Evolutionary conservation across 768 basidiomycete species (phyloP).

Genomic region (Leccinum uliginosum): DNA sequence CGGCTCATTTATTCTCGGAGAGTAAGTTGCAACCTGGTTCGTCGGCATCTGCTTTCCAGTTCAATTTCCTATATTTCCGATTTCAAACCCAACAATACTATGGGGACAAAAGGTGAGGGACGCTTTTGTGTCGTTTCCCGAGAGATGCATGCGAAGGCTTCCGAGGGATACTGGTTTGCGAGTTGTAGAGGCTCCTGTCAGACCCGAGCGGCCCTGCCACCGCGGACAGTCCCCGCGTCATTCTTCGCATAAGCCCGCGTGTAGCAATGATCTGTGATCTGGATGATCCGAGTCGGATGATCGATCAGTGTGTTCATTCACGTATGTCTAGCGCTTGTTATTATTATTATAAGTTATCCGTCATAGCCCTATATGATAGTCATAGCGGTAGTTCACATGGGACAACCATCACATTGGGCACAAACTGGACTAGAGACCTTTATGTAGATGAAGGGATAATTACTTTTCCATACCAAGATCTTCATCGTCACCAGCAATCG

Average conservation of each 20-base stretch:
- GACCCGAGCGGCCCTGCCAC: neutral
- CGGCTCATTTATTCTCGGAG: constrained; percentile 12
- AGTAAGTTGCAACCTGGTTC: constrained; percentile 9
- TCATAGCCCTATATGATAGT: too few species aligned
- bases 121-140: neutral
- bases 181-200: neutral
- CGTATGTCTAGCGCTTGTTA: neutral
- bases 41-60: constrained; percentile 3
- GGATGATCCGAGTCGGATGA: too few species aligned
- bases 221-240: neutral
- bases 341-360: too few species aligned
- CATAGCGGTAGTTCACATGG: too few species aligned
- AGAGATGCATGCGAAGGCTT: neutral
- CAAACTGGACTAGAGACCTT: too few species aligned
- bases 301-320: too few species aligned
- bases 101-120: constrained; percentile 1
- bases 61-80: constrained; percentile 6
- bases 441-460: too few species aligned
- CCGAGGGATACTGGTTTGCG: neutral
- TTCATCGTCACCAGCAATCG: too few species aligned
- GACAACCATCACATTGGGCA: too few species aligned
- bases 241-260: neutral
- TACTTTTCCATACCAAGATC: too few species aligned
- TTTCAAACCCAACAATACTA: neutral
- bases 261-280: too few species aligned